Evolutionary conservation across 1,284 basidiomycete species (phyloP), one percentile per base, ranked within the genome.

Genomic region (Ceratobasidium sp.): DNA sequence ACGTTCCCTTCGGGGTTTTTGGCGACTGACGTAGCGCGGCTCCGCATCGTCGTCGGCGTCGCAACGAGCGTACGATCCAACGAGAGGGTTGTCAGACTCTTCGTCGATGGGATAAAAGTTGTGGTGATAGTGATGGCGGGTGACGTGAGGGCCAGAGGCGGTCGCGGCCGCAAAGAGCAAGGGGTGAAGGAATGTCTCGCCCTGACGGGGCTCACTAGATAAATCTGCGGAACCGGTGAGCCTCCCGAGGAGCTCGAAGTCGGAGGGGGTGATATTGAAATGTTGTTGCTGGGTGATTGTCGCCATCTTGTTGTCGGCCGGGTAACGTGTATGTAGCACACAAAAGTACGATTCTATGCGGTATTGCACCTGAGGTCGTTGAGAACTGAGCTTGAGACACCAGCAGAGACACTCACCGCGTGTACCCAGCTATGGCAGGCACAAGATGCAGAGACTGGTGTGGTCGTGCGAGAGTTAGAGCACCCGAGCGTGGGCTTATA

Each of bases 41-140:
- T 49, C 65, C 53, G 74, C 41, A 34, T 72, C 62, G 9, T 31
- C 46, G 34, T 53, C 59, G 22, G 34, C 56, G 41, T 75, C 74
- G 46, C 58, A 75, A 4, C 43, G 58, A 7, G 22, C 68, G 59
- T 75, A 75, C 2, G 68, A 64, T 34, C 73, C 75, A 54, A 68
- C 68, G 22, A 68, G 27, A 31, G 53, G 64, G 58, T 37, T 58
- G 7, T 61, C 56, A 53, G 54, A 43, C 37, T 65, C 63, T 14
- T 74, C 69, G 27, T 59, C 84, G 0, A 85, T 87, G 2, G 89
- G 89, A 78, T 89, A 89, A 81, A 90, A 90, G 78, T 90, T 87
- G 78, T 91, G 90, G 68, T 88, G 85, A 79, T 91, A 91, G 80
- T 93, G 92, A 79, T 94, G 92, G 46, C 90, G 86, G 46, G 92